Evolutionary conservation across 2,329 filamentous ascomycete species (phyloP), one percentile per base, ranked within the genome.

Genomic region (Lachnellula occidentalis): DNA sequence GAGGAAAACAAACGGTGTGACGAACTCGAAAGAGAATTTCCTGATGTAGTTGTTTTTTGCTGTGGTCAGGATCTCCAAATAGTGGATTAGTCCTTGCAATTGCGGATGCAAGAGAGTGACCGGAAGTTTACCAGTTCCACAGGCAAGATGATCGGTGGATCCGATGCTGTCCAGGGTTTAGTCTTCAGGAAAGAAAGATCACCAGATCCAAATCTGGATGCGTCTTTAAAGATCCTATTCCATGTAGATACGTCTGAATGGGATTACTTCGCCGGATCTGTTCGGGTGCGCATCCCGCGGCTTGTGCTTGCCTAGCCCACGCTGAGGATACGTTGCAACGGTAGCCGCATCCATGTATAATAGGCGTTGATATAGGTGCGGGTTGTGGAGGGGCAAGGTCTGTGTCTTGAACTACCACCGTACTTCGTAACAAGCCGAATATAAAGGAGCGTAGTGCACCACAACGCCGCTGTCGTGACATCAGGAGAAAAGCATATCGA

Each of bases 291-390:
- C 37, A 22, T 46, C 43, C 21, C 22, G 22, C 19, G 41, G n/a
- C 21, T 34, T 31, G 43, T 42, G 39, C 48, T 31, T 37, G 22
- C 12, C 22, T 36, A 11, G n/a, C 41, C 31, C 24, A 43, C 34
- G 31, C 43, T 31, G n/a, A 41, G 54, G 53, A 50, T 43, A 31
- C 22, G 56, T 58, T 56, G 54, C 48, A 57, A 47, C 51, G 17
- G 37, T 9, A 54, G 27, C 42, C 45, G 52, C 58, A 61, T 56
- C 43, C 48, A 59, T 56, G 55, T 60, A 64, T 64, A 64, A 53
- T 47, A 55, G 53, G 51, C 50, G 57, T 39, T 60, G 47, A 59
- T 63, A 64, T 63, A 64, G 55, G 60, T 58, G 34, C 51, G 49
- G 41, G 45, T 6, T 6, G 14, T 19, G 7, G 21, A 46, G 21